phyloP scores from a whole-genome alignment of 805 yeast species.

The Candida odintsovae region DNA sequence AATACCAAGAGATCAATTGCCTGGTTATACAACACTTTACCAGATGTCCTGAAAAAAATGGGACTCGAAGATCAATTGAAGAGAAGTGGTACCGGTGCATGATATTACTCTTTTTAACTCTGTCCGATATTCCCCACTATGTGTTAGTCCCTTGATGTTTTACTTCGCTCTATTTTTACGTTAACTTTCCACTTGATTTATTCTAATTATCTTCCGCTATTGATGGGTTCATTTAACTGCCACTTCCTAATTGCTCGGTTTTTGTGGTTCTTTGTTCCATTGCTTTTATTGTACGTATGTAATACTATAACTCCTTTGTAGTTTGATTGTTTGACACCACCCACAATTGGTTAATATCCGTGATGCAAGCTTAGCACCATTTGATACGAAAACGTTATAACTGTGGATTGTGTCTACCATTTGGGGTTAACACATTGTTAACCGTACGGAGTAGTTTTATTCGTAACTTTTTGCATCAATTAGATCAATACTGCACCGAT shows the following conservation, averaged over 20 bases:
- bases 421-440: no score
- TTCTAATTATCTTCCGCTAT: no score
- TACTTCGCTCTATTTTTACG: background rate
- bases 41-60: conserved; percentile 24
- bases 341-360: no score
- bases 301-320: no score
- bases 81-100: conserved; percentile 13
- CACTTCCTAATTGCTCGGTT: background rate
- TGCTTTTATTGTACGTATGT: no score
- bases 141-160: background rate
- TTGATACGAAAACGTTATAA: no score
- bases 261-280: background rate
- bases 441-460: no score
- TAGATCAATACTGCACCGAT: no score
- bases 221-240: background rate
- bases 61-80: conserved; percentile 25
- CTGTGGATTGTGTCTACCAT: no score
- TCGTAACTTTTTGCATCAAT: no score
- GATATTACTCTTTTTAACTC: conserved; percentile 26
- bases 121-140: background rate
- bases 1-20: conserved; percentile 28
- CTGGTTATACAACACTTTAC: conserved; percentile 31
- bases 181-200: background rate
- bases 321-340: no score
- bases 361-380: no score